A percentile compares a stretch with the other conserved stretches of the same genome.
Evolutionary conservation across 192 early-diverging fungal genomes (phyloP).

Genomic region (Thoreauomyces humboldtii): DNA sequence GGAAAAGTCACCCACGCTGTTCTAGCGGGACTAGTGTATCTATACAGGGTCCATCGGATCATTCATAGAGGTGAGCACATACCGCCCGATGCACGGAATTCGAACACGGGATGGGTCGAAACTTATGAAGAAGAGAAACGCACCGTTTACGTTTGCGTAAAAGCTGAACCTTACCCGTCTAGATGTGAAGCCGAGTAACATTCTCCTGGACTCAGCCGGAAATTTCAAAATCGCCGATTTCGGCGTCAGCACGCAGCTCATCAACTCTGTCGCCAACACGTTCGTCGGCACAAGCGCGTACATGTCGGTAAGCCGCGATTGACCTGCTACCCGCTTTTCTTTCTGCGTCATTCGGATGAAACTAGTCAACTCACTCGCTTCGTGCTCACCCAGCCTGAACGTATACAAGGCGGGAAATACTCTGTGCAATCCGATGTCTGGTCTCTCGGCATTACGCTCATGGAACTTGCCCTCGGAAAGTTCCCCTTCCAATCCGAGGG

Average conservation of each 20-base stretch:
- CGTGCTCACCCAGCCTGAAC: slow-evolving; percentile 86
- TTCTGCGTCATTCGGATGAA: slow-evolving; percentile 12
- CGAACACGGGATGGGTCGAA: too few species aligned
- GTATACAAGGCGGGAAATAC: slow-evolving; percentile 84
- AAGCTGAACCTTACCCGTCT: background rate
- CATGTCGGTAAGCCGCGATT: slow-evolving; percentile 72
- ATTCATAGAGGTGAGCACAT: slow-evolving; percentile 86
- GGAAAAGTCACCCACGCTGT: slow-evolving; percentile 88
- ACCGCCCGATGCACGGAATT: too few species aligned
- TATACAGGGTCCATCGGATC: slow-evolving; percentile 83
- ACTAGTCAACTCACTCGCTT: slow-evolving; percentile 4
- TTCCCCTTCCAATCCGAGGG: slow-evolving; percentile 89
- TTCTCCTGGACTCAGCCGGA: slow-evolving; percentile 83
- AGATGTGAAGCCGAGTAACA: slow-evolving; percentile 99
- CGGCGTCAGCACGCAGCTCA: slow-evolving; percentile 89
- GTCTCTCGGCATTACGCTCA: slow-evolving; percentile 84
- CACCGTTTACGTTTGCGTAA: too few species aligned
- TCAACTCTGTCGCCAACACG: slow-evolving; percentile 85
- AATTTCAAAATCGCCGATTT: slow-evolving; percentile 97
- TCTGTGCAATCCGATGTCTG: slow-evolving; percentile 94
- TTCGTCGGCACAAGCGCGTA: slow-evolving; percentile 98
- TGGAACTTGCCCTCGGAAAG: slow-evolving; percentile 89
- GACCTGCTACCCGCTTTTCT: background rate
- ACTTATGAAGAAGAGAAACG: too few species aligned
- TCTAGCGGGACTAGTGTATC: slow-evolving; percentile 86